Conservation (phyloP, 768 basidiomycete species). For the Mrakia frigida region DNA sequence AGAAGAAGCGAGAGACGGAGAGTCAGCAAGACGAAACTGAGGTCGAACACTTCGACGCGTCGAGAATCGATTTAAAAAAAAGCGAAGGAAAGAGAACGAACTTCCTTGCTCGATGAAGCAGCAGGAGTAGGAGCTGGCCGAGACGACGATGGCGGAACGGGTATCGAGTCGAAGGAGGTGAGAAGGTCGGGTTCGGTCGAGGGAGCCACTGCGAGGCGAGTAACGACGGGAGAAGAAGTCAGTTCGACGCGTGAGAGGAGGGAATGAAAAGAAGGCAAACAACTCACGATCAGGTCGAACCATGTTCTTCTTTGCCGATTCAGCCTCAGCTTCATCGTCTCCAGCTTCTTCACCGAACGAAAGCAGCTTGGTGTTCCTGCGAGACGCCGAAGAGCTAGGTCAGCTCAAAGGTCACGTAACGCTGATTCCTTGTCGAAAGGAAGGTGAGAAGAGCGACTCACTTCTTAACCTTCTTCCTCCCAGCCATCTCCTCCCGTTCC, state of each 20-base stretch:
- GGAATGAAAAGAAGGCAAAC: not conserved
- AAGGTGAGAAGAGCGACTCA: slow-evolving; percentile 47
- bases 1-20: not conserved
- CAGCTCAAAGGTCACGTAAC: too few relatives aligned
- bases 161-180: slow-evolving; percentile 10
- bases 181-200: not conserved
- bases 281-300: slow-evolving; percentile 74
- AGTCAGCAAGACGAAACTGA: not conserved
- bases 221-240: not conserved
- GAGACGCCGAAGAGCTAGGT: not conserved
- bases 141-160: not conserved
- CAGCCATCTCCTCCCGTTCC: slow-evolving; percentile 46
- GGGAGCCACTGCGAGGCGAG: not conserved
- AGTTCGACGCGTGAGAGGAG: not conserved
- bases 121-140: slow-evolving; percentile 9
- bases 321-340: slow-evolving; percentile 55
- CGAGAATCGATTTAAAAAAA: slow-evolving; percentile 51
- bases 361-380: slow-evolving; percentile 78
- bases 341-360: slow-evolving; percentile 76
- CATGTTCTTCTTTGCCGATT: slow-evolving; percentile 69
- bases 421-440: too few relatives aligned
- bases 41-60: slow-evolving; percentile 58
- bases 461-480: slow-evolving; percentile 76
- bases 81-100: not conserved
- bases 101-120: slow-evolving; percentile 38